Base-by-base conservation (phyloP, 1,284 basidiomycete genomes). In the Heterobasidion annosum region DNA sequence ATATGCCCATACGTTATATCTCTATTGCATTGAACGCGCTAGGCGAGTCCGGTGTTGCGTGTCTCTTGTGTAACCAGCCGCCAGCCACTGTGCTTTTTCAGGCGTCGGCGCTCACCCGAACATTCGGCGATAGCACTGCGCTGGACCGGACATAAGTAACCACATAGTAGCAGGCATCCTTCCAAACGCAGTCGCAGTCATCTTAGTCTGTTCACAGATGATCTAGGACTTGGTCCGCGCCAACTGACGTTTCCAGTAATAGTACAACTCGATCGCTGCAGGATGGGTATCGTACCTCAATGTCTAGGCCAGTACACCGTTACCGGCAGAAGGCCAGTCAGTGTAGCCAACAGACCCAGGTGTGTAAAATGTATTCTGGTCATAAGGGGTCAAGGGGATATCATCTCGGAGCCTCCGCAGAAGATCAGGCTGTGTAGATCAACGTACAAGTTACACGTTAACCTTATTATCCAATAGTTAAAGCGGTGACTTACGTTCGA, bases 401-500 rank as follows among this genome's bases (percentile, higher is more conserved):
- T 42, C 19, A 9, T 52, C 19, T 18, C 18, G 34, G 12, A 52
- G 16, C 40, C 37, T 19, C 16, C 16, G 18, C 16, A 40, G 37
- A 12, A 51, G 40, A 16, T 51, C 50, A 13, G 50, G 50, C 50
- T 51, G n/a, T 51, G 9, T 10, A 8, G 35, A 32, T 10, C 12
- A 3, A 51, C 3, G 12, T 25, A 25, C 25, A 25, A 25, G 25
- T 2, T 25, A 25, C 25, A 25, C 2, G 25, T 25, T 25, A 25
- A 25, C 4, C 4, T 25, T 1, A 25, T 3, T 40, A 32, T 19
- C 19, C 16, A 25, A 7, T 15, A 43, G 10, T 43, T 10, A 12
- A n/a, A 15, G 13, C 9, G 5, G 12, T 43, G 40, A 59, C 71
- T 62, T 54, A 74, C 68, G 60, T 76, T 74, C 0, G 71, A 64